A percentile compares a stretch with the other conserved stretches of the same genome.
Conservation (phyloP, 2,329 filamentous ascomycete genomes). For the Metarhizium humberi region DNA sequence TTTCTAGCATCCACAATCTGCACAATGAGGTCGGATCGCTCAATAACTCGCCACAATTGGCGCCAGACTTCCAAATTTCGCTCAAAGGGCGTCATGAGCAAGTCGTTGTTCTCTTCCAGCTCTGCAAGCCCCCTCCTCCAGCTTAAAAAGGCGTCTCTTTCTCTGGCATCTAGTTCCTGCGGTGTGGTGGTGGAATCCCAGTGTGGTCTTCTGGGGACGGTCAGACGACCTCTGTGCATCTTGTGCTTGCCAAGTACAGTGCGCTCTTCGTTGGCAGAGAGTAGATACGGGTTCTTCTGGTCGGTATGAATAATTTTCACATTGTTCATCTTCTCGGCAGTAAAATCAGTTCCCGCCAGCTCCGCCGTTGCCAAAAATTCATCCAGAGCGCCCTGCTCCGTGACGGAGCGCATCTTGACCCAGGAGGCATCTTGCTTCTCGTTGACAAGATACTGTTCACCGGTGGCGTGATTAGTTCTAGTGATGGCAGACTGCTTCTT, state of each 20-base stretch:
- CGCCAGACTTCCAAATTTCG: slow-evolving; percentile 96
- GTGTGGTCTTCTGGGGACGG: slow-evolving; percentile 78
- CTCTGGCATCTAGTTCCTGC: slow-evolving; percentile 66
- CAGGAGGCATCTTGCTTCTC: slow-evolving; percentile 83
- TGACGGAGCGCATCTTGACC: slow-evolving; percentile 99
- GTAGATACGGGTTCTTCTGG: slow-evolving; percentile 88
- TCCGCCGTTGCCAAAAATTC: slow-evolving; percentile 95
- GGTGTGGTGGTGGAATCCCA: slow-evolving; percentile 85
- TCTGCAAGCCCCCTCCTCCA: slow-evolving; percentile 90
- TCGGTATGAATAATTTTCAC: slow-evolving; percentile 97
- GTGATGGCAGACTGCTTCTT: slow-evolving; percentile 55
- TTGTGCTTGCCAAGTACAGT: slow-evolving; percentile 71
- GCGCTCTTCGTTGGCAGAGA: slow-evolving; percentile 78
- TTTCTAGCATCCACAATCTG: slow-evolving; percentile 98
- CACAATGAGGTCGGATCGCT: slow-evolving; percentile 88
- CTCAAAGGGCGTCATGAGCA: slow-evolving; percentile 97
- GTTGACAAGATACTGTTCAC: slow-evolving; percentile 88
- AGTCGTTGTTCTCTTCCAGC: slow-evolving; percentile 84
- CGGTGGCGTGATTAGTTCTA: slow-evolving; percentile 68
- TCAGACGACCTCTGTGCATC: slow-evolving; percentile 68
- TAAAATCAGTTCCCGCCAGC: slow-evolving; percentile 96
- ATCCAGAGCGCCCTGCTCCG: slow-evolving; percentile 90
- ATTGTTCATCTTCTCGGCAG: slow-evolving; percentile 97
- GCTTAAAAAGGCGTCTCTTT: slow-evolving; percentile 71
- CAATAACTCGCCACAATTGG: slow-evolving; percentile 95